These are phyloP conservation scores for Bipolaris oryzae DNA, from an alignment of 2,329 filamentous ascomycete genomes.

Conservation along the genomic window DNA sequence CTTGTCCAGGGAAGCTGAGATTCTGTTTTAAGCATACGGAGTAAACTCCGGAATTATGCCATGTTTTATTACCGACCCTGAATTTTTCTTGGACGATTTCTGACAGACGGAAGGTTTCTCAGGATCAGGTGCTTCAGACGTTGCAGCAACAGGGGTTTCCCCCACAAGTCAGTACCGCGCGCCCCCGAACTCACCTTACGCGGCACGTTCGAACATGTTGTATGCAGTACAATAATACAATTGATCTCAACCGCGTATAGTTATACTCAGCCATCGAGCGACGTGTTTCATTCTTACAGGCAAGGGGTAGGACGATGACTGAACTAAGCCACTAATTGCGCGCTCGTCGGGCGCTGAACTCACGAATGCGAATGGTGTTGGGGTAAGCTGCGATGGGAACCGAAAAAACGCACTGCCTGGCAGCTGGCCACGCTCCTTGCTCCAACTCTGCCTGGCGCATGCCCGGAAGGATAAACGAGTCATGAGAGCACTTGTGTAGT, in stretches of 20 bases:
- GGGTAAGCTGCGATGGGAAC: conserved; percentile 1
- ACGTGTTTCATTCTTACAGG: not conserved
- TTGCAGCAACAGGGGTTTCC: conserved; percentile 7
- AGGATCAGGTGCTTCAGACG: conserved; percentile 10
- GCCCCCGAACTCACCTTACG: conserved; percentile 5
- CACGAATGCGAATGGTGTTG: not conserved
- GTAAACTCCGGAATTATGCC: not conserved
- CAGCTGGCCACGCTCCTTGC: not conserved
- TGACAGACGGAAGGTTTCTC: not conserved
- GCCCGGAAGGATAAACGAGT: not conserved
- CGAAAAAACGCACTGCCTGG: conserved; percentile 2
- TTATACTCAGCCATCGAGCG: not conserved
- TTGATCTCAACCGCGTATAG: not conserved
- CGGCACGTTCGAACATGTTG: not conserved
- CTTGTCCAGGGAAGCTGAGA: not conserved
- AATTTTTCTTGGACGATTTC: not conserved
- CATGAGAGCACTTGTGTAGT: not conserved
- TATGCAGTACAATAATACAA: not conserved
- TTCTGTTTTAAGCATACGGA: not conserved
- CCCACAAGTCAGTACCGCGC: not conserved
- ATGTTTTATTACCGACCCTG: conserved; percentile 13
- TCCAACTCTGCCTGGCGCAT: not conserved
- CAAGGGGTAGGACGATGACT: not conserved
- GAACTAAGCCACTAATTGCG: not conserved
- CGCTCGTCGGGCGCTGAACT: not conserved